A percentile compares a stretch with the other conserved stretches of the same genome.
These are phyloP conservation scores for Narthecium ossifragum DNA, from an alignment of 106 monocot genomes.

Conservation along the genomic window DNA sequence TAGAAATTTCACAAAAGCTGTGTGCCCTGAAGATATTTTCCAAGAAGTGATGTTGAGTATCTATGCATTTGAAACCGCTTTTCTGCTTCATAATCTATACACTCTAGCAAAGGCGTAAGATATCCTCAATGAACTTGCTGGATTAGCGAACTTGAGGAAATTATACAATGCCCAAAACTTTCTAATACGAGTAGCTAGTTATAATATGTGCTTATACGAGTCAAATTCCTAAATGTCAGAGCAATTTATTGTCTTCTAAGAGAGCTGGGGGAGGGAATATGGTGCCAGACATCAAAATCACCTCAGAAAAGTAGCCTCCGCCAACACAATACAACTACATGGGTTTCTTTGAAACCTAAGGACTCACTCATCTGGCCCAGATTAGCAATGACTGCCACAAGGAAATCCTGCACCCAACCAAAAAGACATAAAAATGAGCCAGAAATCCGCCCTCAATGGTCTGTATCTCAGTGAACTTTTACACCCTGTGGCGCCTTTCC, in stretches of 20 bases:
- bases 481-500: slow-evolving; percentile 70
- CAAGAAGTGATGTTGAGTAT: neutral
- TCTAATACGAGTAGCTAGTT: too few species aligned
- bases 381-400: slow-evolving; percentile 80
- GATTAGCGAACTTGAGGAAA: slow-evolving; percentile 53
- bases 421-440: slow-evolving; percentile 79
- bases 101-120: slow-evolving; percentile 46
- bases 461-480: slow-evolving; percentile 76
- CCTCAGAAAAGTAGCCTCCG: slow-evolving; percentile 79
- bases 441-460: slow-evolving; percentile 79
- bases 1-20: slow-evolving; percentile 9
- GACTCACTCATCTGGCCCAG: slow-evolving; percentile 84
- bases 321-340: slow-evolving; percentile 76
- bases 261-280: too few species aligned
- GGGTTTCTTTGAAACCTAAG: slow-evolving; percentile 57
- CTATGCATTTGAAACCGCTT: slow-evolving; percentile 22
- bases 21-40: slow-evolving; percentile 1
- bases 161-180: slow-evolving; percentile 62
- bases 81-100: slow-evolving; percentile 56
- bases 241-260: too few species aligned
- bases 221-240: too few species aligned
- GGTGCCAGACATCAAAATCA: slow-evolving; percentile 57
- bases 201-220: too few species aligned
- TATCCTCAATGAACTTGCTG: slow-evolving; percentile 46
- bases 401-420: slow-evolving; percentile 77